Evolutionary conservation across 2,329 filamentous ascomycete genomes (phyloP).

Genomic region (Talaromyces sp.): DNA sequence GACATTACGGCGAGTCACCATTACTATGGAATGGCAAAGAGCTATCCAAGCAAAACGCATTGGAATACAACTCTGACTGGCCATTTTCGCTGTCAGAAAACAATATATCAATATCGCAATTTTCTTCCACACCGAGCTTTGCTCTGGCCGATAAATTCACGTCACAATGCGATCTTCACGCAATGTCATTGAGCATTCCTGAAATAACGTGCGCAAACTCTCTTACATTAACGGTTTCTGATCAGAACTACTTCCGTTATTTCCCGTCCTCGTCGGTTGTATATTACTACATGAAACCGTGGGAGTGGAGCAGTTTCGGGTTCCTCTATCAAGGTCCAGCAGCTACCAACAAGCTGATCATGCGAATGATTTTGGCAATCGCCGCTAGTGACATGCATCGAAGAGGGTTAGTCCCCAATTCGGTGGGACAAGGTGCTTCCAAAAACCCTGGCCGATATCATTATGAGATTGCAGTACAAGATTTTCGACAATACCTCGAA

Average conservation of each 20-base stretch:
- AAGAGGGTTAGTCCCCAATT: slow-evolving; percentile 20
- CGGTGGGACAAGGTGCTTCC: slow-evolving; percentile 22
- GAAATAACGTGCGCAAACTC: slow-evolving; percentile 25
- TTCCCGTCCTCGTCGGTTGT: slow-evolving; percentile 29
- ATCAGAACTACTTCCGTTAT: slow-evolving; percentile 28
- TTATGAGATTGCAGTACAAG: slow-evolving; percentile 31
- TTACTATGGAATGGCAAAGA: background rate
- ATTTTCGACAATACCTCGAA: slow-evolving; percentile 28
- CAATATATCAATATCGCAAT: background rate
- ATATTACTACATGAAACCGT: slow-evolving; percentile 32
- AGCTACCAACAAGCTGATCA: slow-evolving; percentile 28
- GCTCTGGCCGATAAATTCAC: background rate
- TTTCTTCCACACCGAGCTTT: background rate
- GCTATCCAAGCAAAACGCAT: background rate
- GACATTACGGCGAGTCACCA: slow-evolving; percentile 9
- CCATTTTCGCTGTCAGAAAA: background rate
- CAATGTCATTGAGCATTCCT: background rate
- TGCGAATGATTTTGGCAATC: slow-evolving; percentile 35
- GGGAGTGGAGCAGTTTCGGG: slow-evolving; percentile 31
- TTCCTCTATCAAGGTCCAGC: slow-evolving; percentile 33
- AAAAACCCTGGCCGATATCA: slow-evolving; percentile 28
- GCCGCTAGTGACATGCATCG: slow-evolving; percentile 33
- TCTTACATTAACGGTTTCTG: slow-evolving; percentile 26
- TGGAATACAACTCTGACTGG: background rate
- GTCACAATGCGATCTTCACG: background rate